Base-by-base conservation (phyloP, 805 yeast genomes). In the Starmerella riodocensis region DNA sequence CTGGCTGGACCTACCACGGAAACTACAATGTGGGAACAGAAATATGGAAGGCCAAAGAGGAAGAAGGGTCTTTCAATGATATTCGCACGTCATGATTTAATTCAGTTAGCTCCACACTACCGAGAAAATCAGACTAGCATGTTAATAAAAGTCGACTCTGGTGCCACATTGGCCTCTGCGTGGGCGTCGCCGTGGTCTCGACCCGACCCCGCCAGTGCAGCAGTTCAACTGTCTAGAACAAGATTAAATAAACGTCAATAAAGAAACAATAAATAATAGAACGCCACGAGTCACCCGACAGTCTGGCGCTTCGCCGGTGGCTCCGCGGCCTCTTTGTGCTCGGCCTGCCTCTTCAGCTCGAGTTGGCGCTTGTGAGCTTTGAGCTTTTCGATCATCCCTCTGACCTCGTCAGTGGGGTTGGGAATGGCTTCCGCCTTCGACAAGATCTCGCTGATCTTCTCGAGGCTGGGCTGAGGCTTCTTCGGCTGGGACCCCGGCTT, bases 1-100 rank as follows among this genome's bases (percentile, higher is more conserved):
- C 73, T 37, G 98, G 98, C 36, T 91, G 98, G 98, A 71, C 71
- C 27, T 91, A 73, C 66, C 96, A 91, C 57, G 98, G 98, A 49
- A 91, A 91, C 61, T 78, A 78, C 63, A 86, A 86, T 58, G 94
- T 85, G 48, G 94, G 93, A 45, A 74, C 80, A 32, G 69, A 81
- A 41, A 82, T 91, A 66, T 88, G 94, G 88, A 88, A 82, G 54
- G 73, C 81, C 53, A 88, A 86, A 64, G 86, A 73, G 57, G 65
- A 73, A 53, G 97, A 88, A 64, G 74, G 78, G 40, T 84, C 95
- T 9, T 91, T 88, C 64, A 81, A 82, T 59, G 82, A 84, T 55
- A 91, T 82, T 4, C 34, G 46, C n/a, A 46, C 50, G 4, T 34
- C 41, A 31, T 43, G 25, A n/a, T n/a, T n/a, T n/a, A n/a, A n/a